phyloP scores from a whole-genome alignment of 768 basidiomycete species.

The Trichaptum fuscoviolaceum region DNA sequence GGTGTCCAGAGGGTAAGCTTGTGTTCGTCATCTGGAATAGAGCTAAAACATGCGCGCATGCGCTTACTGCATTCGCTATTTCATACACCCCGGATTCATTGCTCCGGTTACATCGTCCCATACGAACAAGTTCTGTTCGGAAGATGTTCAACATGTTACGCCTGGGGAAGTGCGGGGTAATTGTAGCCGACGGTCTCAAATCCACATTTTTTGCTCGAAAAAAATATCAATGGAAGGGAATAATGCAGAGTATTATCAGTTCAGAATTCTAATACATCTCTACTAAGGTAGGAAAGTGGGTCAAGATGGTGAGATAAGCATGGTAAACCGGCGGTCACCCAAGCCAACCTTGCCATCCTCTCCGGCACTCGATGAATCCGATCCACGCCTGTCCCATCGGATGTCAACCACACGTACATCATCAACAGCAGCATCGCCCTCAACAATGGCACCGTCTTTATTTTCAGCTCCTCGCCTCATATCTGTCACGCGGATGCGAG shows the following conservation, averaged over 20 bases:
- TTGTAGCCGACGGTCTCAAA: neutral
- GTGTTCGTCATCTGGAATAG: neutral
- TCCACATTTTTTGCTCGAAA: neutral
- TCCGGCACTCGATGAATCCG: slow-evolving; percentile 4
- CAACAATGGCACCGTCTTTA: slow-evolving; percentile 19
- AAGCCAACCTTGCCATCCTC: neutral
- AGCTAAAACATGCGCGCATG: neutral
- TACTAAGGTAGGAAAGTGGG: neutral
- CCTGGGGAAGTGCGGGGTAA: neutral
- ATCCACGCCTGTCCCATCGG: slow-evolving; percentile 31
- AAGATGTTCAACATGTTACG: neutral
- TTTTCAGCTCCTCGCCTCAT: slow-evolving; percentile 33
- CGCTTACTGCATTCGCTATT: neutral
- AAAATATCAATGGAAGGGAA: neutral
- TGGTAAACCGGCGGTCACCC: neutral
- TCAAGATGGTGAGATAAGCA: neutral
- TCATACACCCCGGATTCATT: neutral
- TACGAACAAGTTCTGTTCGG: neutral
- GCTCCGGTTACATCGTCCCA: neutral
- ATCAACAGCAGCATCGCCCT: slow-evolving; percentile 37
- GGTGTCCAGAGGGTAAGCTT: neutral
- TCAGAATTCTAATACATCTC: neutral
- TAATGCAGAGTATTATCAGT: neutral
- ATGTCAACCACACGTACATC: slow-evolving; percentile 51
- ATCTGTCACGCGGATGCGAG: slow-evolving; percentile 54